Evolutionary conservation across 352 stramenopile species (phyloP), one percentile per base, ranked within the genome.

Genomic region (Phytopythium boreale): DNA sequence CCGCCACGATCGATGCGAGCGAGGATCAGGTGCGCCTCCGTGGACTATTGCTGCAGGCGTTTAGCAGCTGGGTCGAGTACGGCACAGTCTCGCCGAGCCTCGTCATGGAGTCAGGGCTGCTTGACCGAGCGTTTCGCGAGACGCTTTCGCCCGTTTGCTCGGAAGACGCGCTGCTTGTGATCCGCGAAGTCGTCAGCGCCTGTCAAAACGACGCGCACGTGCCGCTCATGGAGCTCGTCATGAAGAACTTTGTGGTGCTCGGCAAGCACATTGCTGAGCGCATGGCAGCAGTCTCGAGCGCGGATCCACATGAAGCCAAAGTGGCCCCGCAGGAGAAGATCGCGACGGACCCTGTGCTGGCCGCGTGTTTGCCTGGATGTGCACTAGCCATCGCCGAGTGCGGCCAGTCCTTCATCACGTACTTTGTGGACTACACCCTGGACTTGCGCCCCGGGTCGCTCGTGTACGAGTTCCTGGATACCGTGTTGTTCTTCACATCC

Each of bases 371-470:
- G 36, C 64, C 76, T 27, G 72, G 74, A 47, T 89, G 71, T 34
- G 85, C 75, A 10, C 71, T 64, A 22, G 81, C 82, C 7, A 88
- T 91, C 47, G 77, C 82, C 20, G 85, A 93, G 59, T 93, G 84
- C 64, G 84, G 85, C 0, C 81, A 92, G 69, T 70, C 79, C 4
- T 92, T 93, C 37, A 88, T 90, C 67, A 74, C 76, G 55, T 82
- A 89, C 55, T 93, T 93, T 63, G 84, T 93, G n/a, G 83, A 93
- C 56, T 87, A 88, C 31, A 84, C 80, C 15, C 62, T 89, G 17
- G 80, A 89, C 37, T 60, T 84, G 46, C 62, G 66, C n/a, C 79
- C 80, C 55, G 77, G 75, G 1, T 84, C 82, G 17, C 70, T 93
- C 4, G 83, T 92, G 29, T 89, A 90, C 65, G 81, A 89, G 68